Percentiles rank a stretch among this genome's conserved stretches.
Conservation (phyloP, 78 protist species). For the Polysphondylium violaceum region DNA sequence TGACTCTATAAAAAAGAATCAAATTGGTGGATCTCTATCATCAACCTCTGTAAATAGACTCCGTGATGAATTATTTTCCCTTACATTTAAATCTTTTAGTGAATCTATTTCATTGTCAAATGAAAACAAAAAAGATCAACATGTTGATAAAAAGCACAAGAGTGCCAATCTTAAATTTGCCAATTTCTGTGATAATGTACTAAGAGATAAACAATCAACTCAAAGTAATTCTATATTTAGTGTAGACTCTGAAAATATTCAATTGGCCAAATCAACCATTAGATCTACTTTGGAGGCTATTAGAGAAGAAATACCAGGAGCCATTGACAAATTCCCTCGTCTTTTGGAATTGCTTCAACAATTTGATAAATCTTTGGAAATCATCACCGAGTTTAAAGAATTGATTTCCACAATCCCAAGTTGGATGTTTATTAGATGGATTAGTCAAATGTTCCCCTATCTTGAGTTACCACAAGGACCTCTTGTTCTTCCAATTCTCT, state of each 20-base stretch:
- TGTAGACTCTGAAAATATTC: neutral
- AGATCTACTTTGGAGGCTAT: conserved; percentile 65
- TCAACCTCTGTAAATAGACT: neutral
- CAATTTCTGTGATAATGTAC: conserved; percentile 66
- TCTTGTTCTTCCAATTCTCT: conserved; percentile 24
- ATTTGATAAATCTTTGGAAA: neutral
- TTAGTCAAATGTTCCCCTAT: conserved; percentile 83
- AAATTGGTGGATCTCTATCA: neutral
- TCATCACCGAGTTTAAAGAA: conserved; percentile 5
- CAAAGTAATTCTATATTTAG: neutral
- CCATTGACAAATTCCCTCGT: conserved; percentile 85
- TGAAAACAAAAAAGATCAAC: neutral
- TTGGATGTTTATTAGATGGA: conserved; percentile 88
- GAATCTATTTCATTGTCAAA: conserved; percentile 29
- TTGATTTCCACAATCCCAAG: conserved; percentile 42
- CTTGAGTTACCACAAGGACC: conserved; percentile 69
- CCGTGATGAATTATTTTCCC: conserved; percentile 34
- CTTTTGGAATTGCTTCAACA: conserved; percentile 56
- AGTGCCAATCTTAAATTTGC: conserved; percentile 77
- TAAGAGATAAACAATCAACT: conserved; percentile 42
- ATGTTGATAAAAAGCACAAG: neutral
- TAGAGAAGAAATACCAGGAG: conserved; percentile 54
- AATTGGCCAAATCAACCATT: conserved; percentile 28
- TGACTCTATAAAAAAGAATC: conserved; percentile 49
- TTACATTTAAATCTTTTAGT: conserved; percentile 45